These are phyloP conservation scores for Theileria annulata DNA, from an alignment of 169 alveolate genomes.

Conservation along the genomic window DNA sequence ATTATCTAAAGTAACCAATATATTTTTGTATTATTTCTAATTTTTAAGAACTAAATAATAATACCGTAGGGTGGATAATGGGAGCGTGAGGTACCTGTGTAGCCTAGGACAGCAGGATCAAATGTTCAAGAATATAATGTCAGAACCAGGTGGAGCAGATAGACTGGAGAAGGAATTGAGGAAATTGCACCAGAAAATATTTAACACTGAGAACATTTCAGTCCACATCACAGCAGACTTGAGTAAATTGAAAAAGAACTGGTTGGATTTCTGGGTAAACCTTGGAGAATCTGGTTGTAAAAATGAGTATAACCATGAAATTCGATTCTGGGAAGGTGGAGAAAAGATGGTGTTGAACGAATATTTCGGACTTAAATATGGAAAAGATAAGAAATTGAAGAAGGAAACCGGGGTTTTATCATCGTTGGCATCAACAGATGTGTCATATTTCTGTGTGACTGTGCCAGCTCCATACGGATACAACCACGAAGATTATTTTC, in stretches of 20 bases:
- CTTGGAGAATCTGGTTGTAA: constrained; percentile 24
- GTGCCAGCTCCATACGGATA: constrained; percentile 70
- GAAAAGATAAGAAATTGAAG: constrained; percentile 22
- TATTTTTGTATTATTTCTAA: too few species aligned
- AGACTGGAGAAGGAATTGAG: constrained; percentile 13
- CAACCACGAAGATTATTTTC: constrained; percentile 53
- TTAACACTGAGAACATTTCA: constrained; percentile 25
- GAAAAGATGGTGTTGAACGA: neutral
- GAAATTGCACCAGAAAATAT: constrained; percentile 34
- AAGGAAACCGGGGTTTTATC: constrained; percentile 54
- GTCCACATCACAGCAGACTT: constrained; percentile 52
- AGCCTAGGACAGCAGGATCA: constrained; percentile 53
- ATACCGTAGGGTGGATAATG: constrained; percentile 8
- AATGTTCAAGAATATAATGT: constrained; percentile 16
- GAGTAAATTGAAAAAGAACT: constrained; percentile 23
- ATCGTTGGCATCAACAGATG: constrained; percentile 70
- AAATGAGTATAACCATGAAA: neutral
- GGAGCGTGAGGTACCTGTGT: constrained; percentile 24
- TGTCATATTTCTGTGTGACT: constrained; percentile 56
- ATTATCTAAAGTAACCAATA: constrained; percentile 20
- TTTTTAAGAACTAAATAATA: neutral
- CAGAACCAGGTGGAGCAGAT: neutral
- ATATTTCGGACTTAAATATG: constrained; percentile 42
- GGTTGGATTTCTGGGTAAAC: constrained; percentile 40
- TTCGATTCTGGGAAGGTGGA: neutral